Conservation (phyloP, 2,329 filamentous ascomycete species). For the Fusarium coffeatum region DNA sequence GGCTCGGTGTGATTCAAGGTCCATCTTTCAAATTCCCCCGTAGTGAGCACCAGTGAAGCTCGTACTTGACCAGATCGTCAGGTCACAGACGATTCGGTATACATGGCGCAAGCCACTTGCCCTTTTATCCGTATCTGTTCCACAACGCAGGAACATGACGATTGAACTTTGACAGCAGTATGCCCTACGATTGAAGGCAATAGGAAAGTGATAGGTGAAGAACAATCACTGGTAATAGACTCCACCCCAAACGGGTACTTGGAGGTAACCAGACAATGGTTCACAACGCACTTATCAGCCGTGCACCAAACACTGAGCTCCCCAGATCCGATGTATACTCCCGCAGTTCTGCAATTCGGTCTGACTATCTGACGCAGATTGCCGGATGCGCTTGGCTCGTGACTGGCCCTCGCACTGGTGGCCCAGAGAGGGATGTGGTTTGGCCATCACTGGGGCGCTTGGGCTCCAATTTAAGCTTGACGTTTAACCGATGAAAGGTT, state of each 20-base stretch:
- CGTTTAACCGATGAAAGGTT: neutral
- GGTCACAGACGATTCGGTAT: slow-evolving; percentile 5
- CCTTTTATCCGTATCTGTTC: neutral
- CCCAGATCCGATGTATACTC: neutral
- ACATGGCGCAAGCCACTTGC: slow-evolving; percentile 7
- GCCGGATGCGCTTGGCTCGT: slow-evolving; percentile 10
- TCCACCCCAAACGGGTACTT: neutral
- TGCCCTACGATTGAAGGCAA: slow-evolving; percentile 6
- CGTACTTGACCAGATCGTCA: slow-evolving; percentile 7
- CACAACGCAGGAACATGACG: neutral
- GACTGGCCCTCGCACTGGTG: slow-evolving; percentile 27
- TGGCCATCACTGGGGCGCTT: neutral
- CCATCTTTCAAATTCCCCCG: neutral
- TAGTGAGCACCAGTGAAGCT: neutral
- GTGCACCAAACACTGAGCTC: neutral
- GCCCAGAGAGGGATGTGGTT: slow-evolving; percentile 15
- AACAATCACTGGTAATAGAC: neutral
- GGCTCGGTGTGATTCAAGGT: neutral
- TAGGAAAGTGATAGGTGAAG: neutral
- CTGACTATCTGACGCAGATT: slow-evolving; percentile 14
- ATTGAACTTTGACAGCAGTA: neutral
- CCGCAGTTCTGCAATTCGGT: slow-evolving; percentile 8
- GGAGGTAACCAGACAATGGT: neutral
- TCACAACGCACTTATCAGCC: slow-evolving; percentile 5
- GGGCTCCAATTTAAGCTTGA: slow-evolving; percentile 11